Evolutionary conservation across 192 early-diverging fungal species (phyloP), one percentile per base, ranked within the genome.

Genomic region (Rhizophagus sp.): DNA sequence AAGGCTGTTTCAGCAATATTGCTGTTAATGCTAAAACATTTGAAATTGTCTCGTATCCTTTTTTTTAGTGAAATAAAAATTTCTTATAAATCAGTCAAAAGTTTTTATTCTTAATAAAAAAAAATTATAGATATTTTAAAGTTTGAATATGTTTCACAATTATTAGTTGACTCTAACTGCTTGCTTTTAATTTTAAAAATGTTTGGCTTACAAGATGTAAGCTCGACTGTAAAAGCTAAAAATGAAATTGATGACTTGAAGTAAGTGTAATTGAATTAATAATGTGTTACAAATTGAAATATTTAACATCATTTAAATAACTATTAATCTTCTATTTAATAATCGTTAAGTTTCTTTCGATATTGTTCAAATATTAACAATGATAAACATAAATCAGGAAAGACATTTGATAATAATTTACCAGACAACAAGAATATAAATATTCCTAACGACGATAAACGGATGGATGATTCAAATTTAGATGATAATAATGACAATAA

Each of bases 171-270:
- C 81, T 95, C 94, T 25, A 94, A 94, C 65, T 93, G 94, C 61
- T 84, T 94, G n/a, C 89, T 96, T 41, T 80, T 96, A 8, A 89
- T 96, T 41, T 83, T 96, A 12, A 96, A 95, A 79, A 91, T 96
- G 82, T 88, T 96, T 74, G 94, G 94, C 65, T 88, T 95, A 27
- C 93, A 93, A 66, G 88, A 89, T 76, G 85, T 89, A 30, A 81
- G 84, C 5, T 82, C 81, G 11, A 83, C 86, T 8, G 81, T 85
- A n/a, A 82, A 82, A n/a, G 84, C 85, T 25, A 86, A 88, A 44
- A 88, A 83, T 50, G 90, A 90, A 65, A 74, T 87, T 1, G 86
- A 87, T 11, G 83, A 85, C 27, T 82, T 83, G 64, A 87, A 85
- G 81, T 90, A 81, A 75, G 81, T 83, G 79, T 76, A 70, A 81